phyloP scores from a whole-genome alignment of 306 rosid genomes.

The Senna siamea region DNA sequence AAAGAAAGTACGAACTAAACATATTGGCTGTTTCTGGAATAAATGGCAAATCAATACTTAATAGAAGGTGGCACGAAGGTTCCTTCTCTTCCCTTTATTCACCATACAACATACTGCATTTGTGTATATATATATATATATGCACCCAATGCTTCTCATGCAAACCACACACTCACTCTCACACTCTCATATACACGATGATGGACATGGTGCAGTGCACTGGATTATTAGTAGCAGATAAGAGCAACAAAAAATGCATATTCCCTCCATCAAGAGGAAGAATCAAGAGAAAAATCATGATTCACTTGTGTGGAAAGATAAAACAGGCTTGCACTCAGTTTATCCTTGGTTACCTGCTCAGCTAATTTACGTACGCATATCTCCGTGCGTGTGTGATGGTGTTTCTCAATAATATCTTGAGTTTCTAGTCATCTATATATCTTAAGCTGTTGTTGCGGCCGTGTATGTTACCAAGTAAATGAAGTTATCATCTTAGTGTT shows the following conservation, averaged over 20 bases:
- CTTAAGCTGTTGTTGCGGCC: background rate
- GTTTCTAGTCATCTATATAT: background rate
- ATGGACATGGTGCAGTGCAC: background rate
- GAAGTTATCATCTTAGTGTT: background rate
- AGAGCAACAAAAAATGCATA: background rate
- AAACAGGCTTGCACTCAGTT: constrained; percentile 20
- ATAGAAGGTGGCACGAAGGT: constrained; percentile 33
- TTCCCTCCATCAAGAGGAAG: constrained; percentile 36
- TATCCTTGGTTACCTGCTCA: constrained; percentile 9
- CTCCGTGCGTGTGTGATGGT: background rate
- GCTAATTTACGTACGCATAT: too few relatives aligned
- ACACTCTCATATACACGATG: background rate
- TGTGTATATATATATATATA: background rate
- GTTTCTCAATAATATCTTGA: background rate
- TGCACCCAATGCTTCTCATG: background rate
- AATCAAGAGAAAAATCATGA: constrained; percentile 39
- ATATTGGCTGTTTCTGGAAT: background rate
- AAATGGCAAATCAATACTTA: background rate
- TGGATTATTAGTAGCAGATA: background rate
- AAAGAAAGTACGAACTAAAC: background rate
- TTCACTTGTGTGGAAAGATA: background rate
- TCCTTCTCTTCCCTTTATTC: constrained; percentile 4
- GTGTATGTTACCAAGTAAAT: background rate
- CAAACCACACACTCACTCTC: background rate
- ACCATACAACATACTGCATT: background rate